Percentiles rank a stretch among this genome's conserved stretches.
Conservation (phyloP, 129 eudicot species). For the Saposhnikovia divaricata region DNA sequence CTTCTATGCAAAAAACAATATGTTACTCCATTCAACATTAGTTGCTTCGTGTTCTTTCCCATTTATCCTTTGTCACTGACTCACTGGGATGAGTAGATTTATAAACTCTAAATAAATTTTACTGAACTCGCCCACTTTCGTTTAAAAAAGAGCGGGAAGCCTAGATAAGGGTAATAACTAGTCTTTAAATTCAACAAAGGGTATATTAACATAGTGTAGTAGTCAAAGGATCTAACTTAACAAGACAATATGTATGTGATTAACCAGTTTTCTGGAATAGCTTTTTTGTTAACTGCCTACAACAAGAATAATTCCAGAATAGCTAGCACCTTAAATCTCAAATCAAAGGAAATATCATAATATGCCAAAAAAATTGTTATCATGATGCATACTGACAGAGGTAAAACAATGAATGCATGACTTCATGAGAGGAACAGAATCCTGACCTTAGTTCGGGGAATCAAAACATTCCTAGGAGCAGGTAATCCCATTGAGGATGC, state of each 20-base stretch:
- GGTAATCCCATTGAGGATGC: constrained; percentile 79
- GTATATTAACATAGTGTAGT: not conserved
- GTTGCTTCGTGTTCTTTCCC: not conserved
- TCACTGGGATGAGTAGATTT: not conserved
- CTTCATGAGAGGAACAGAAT: constrained; percentile 1
- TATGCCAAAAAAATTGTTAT: not conserved
- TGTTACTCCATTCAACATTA: not conserved
- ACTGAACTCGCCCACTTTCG: not conserved
- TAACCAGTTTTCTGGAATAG: not conserved
- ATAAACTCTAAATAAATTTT: not conserved
- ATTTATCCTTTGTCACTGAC: not conserved
- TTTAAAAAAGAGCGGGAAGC: not conserved
- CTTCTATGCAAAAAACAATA: not conserved
- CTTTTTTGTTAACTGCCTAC: not conserved
- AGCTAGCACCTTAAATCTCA: not conserved
- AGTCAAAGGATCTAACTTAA: not conserved
- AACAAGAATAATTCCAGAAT: not conserved
- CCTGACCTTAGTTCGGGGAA: constrained; percentile 86
- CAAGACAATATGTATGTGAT: not conserved
- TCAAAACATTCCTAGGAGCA: constrained; percentile 78
- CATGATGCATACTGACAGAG: not conserved
- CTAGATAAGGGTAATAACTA: not conserved
- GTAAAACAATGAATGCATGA: not conserved
- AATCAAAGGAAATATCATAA: not conserved
- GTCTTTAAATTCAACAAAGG: not conserved